A percentile compares a stretch with the other conserved stretches of the same genome.
Conservation (phyloP, 2,329 filamentous ascomycete genomes). For the Fusarium pseudocircinatum region DNA sequence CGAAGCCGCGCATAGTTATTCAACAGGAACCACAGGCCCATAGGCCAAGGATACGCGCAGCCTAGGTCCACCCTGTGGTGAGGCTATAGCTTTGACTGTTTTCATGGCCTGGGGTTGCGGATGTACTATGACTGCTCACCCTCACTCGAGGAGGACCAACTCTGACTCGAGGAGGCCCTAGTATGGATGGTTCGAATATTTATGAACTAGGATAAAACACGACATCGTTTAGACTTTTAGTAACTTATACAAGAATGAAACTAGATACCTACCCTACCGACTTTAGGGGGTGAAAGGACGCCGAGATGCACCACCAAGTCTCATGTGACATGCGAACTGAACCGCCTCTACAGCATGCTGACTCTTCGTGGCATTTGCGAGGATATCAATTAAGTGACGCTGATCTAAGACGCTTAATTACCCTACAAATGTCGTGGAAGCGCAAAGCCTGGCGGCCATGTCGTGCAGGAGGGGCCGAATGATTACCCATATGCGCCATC, state of each 20-base stretch:
- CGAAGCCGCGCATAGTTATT: not conserved
- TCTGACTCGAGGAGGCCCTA: not conserved
- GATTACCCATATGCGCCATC: too few species aligned
- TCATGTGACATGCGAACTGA: not conserved
- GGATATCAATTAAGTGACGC: rapidly evolving
- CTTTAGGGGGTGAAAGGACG: not conserved
- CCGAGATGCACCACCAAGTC: not conserved
- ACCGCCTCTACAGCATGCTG: too few species aligned
- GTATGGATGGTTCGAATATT: too few species aligned
- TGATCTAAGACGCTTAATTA: too few species aligned
- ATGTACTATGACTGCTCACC: not conserved
- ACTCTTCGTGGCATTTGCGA: too few species aligned
- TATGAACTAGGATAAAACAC: not conserved
- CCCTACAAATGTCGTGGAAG: not conserved
- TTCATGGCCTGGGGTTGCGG: not conserved
- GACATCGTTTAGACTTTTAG: not conserved
- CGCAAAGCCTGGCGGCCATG: not conserved
- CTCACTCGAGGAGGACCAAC: not conserved
- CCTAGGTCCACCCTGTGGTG: not conserved
- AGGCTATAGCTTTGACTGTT: not conserved
- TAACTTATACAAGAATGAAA: not conserved
- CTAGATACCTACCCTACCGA: not conserved
- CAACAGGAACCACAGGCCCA: not conserved
- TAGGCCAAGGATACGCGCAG: not conserved
- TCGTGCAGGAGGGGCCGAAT: too few species aligned